A percentile compares a stretch with the other conserved stretches of the same genome.
These are phyloP conservation scores for Rhodotorula sp. DNA, from an alignment of 1,284 basidiomycete genomes.

Conservation along the genomic window DNA sequence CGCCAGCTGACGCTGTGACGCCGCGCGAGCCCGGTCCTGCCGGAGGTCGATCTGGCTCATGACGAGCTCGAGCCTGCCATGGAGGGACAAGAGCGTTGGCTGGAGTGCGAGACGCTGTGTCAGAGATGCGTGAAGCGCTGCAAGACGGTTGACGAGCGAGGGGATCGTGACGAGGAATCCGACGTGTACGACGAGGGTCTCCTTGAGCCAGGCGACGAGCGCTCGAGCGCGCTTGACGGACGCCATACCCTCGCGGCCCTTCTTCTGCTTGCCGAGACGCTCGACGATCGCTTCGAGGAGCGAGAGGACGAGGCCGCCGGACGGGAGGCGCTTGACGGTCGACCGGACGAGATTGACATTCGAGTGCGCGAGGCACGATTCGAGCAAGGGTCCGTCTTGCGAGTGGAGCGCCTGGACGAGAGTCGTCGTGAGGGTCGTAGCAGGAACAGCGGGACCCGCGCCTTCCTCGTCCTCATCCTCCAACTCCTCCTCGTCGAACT, in stretches of 20 bases:
- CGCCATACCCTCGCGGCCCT: constrained; percentile 62
- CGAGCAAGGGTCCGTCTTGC: constrained; percentile 80
- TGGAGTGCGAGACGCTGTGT: constrained; percentile 63
- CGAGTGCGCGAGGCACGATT: constrained; percentile 82
- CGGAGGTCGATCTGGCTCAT: constrained; percentile 59
- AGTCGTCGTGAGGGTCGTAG: constrained; percentile 86
- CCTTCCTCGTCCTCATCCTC: constrained; percentile 30
- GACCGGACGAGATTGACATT: constrained; percentile 77
- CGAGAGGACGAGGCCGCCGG: constrained; percentile 76
- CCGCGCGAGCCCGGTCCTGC: constrained; percentile 35
- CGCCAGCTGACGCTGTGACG: constrained; percentile 41
- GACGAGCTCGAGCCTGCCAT: constrained; percentile 77
- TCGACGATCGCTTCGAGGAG: constrained; percentile 87
- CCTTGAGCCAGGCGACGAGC: constrained; percentile 86
- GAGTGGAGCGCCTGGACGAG: constrained; percentile 96
- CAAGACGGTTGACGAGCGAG: constrained; percentile 44
- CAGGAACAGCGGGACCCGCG: constrained; percentile 58
- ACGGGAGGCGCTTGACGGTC: constrained; percentile 81
- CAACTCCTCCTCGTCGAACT: constrained; percentile 17
- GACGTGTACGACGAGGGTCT: constrained; percentile 80
- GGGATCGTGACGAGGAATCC: constrained; percentile 80
- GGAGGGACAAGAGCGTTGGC: constrained; percentile 52
- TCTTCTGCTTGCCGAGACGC: constrained; percentile 73
- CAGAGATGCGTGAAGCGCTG: constrained; percentile 71
- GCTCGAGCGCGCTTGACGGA: constrained; percentile 77